Conservation (phyloP, 257 asterid genomes). For the Catharanthus roseus region DNA sequence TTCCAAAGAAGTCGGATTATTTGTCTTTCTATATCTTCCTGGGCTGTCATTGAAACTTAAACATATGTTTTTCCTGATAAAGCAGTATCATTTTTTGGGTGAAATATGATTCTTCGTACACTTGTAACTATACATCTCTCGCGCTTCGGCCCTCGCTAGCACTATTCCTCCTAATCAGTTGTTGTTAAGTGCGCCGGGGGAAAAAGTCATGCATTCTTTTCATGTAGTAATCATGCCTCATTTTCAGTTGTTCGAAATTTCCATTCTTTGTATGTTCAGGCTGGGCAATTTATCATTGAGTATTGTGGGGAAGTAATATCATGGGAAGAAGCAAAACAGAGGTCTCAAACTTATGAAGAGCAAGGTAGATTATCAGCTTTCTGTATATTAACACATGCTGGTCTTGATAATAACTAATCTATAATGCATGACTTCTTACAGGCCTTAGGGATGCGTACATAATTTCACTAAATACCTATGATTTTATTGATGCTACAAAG, state of each 20-base stretch:
- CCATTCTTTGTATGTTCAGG: conserved; percentile 41
- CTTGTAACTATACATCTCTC: too few relatives aligned
- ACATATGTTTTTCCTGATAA: neutral
- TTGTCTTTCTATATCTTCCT: neutral
- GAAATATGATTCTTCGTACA: neutral
- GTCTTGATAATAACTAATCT: conserved; percentile 17
- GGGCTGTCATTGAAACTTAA: neutral
- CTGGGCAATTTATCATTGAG: conserved; percentile 81
- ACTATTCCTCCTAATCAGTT: too few relatives aligned
- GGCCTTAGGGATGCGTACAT: conserved; percentile 80
- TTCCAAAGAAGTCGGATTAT: neutral
- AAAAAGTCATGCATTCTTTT: neutral
- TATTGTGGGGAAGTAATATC: conserved; percentile 91
- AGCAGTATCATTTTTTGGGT: neutral
- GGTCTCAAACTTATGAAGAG: conserved; percentile 72
- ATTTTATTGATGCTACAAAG: conserved; percentile 73
- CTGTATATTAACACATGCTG: conserved; percentile 10
- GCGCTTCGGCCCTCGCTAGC: too few relatives aligned
- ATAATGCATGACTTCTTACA: conserved; percentile 31
- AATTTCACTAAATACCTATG: conserved; percentile 63
- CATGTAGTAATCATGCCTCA: neutral
- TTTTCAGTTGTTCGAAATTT: neutral
- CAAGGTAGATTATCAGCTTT: conserved; percentile 45
- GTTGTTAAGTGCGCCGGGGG: too few relatives aligned
- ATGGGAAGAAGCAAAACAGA: conserved; percentile 56